Conservation (phyloP, 768 basidiomycete genomes). For the Austroboletus festivus region DNA sequence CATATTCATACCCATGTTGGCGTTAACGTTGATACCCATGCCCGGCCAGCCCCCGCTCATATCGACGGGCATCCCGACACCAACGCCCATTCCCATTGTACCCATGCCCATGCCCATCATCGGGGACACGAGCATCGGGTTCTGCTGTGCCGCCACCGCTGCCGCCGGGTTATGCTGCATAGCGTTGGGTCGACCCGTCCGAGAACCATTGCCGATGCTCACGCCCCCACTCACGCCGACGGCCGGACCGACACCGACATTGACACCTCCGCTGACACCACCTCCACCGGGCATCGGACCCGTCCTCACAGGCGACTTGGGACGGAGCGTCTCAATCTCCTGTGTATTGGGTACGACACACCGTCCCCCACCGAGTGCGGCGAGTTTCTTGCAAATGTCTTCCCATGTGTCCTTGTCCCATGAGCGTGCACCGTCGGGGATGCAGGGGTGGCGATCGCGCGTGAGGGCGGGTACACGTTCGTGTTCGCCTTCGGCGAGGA, state of each 20-base stretch:
- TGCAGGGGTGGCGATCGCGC: constrained; percentile 29
- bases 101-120: constrained; percentile 47
- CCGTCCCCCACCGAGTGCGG: constrained; percentile 42
- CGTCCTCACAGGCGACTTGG: constrained; percentile 73
- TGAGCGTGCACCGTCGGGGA: constrained; percentile 31
- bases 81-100: constrained; percentile 38
- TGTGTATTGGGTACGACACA: constrained; percentile 66
- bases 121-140: constrained; percentile 34
- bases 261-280: constrained; percentile 22
- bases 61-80: constrained; percentile 34
- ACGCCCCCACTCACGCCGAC: constrained; percentile 25
- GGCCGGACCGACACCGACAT: constrained; percentile 16
- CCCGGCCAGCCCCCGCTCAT: constrained; percentile 33
- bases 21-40: too few species aligned
- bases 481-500: constrained; percentile 63
- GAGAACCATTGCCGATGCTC: too few species aligned
- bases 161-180: too few species aligned
- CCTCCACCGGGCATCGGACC: constrained; percentile 28
- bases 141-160: constrained; percentile 20
- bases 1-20: constrained; percentile 36
- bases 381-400: constrained; percentile 50
- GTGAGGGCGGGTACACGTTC: constrained; percentile 41
- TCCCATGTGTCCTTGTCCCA: constrained; percentile 72
- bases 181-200: too few species aligned
- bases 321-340: constrained; percentile 82